Evolutionary conservation across 2,329 filamentous ascomycete species (phyloP).

Genomic region (Pseudonectria buxi): DNA sequence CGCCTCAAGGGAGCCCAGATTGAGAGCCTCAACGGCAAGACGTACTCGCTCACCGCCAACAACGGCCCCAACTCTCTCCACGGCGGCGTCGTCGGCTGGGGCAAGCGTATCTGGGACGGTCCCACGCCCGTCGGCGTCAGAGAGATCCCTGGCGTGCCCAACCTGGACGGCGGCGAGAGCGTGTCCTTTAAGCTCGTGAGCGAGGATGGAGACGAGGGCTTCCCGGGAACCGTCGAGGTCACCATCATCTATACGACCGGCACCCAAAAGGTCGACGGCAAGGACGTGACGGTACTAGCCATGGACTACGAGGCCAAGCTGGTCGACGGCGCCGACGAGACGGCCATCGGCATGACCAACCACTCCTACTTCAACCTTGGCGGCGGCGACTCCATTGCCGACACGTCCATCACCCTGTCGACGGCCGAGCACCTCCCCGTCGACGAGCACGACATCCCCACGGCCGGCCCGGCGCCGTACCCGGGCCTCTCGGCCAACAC

Average conservation of each 20-base stretch:
- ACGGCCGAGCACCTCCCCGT: conserved; percentile 64
- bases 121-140: conserved; percentile 54
- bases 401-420: conserved; percentile 60
- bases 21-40: conserved; percentile 61
- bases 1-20: conserved; percentile 69
- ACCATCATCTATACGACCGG: conserved; percentile 72
- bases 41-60: conserved; percentile 67
- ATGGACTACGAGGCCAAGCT: conserved; percentile 89
- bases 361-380: conserved; percentile 75
- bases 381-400: conserved; percentile 45
- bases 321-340: conserved; percentile 75
- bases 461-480: conserved; percentile 56
- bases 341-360: conserved; percentile 87
- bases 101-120: conserved; percentile 69
- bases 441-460: conserved; percentile 68
- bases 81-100: conserved; percentile 71
- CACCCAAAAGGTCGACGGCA: conserved; percentile 55
- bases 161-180: conserved; percentile 55
- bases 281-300: conserved; percentile 63
- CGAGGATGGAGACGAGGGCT: conserved; percentile 80
- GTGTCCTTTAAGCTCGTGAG: conserved; percentile 61
- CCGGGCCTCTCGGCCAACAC: conserved; percentile 57
- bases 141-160: conserved; percentile 42
- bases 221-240: conserved; percentile 75
- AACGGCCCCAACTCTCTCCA: conserved; percentile 71